Evolutionary conservation across 202 grass and related monocot species (phyloP).

Genomic region (Zoysia matrella): DNA sequence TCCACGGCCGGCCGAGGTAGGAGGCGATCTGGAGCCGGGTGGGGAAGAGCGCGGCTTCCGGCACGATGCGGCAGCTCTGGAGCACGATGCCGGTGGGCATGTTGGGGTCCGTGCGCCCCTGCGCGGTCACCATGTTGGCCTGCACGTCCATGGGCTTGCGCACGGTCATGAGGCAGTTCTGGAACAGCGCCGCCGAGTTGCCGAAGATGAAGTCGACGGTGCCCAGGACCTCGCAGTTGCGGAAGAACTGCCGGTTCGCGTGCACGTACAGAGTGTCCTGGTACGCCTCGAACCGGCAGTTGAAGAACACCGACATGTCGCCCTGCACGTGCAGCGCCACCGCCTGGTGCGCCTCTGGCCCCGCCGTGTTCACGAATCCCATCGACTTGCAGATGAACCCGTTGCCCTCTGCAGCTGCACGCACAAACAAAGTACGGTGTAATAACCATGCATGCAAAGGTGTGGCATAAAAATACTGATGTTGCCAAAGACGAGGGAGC

Average conservation of each 20-base stretch:
- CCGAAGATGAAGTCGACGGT: slow-evolving; percentile 89
- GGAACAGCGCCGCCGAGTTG: slow-evolving; percentile 72
- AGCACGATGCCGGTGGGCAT: slow-evolving; percentile 67
- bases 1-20: slow-evolving; percentile 83
- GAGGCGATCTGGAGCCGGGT: slow-evolving; percentile 33
- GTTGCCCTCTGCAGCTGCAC: slow-evolving; percentile 53
- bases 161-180: slow-evolving; percentile 76
- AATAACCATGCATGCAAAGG: too few relatives aligned
- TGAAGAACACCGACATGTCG: slow-evolving; percentile 64
- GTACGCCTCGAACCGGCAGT: slow-evolving; percentile 70
- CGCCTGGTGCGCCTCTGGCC: slow-evolving; percentile 56
- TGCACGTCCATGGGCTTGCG: slow-evolving; percentile 57
- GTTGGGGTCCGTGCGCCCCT: slow-evolving; percentile 61
- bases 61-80: slow-evolving; percentile 72
- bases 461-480: too few relatives aligned
- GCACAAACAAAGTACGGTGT: neutral
- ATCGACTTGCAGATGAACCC: slow-evolving; percentile 75
- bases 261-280: slow-evolving; percentile 84
- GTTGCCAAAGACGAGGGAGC: too few relatives aligned
- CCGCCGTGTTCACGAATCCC: slow-evolving; percentile 81
- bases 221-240: slow-evolving; percentile 70
- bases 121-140: slow-evolving; percentile 72
- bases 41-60: slow-evolving; percentile 50
- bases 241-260: slow-evolving; percentile 60
- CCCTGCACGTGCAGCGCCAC: slow-evolving; percentile 72